phyloP scores from a whole-genome alignment of 1,284 basidiomycete genomes.

The Schizophyllum amplum region DNA sequence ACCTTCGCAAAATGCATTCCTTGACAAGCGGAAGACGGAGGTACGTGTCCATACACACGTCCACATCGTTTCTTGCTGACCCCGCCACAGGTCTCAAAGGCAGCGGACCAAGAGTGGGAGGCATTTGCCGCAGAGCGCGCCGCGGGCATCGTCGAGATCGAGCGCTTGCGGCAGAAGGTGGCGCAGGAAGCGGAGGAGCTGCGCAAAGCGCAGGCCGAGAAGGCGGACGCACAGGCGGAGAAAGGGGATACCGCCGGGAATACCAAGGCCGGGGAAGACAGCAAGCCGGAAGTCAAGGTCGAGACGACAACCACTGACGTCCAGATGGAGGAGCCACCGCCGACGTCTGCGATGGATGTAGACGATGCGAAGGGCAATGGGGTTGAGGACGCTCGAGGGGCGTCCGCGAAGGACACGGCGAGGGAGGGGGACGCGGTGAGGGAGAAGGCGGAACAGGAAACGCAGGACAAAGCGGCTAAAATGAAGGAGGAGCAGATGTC shows the following conservation, averaged over 20 bases:
- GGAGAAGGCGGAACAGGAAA: constrained; percentile 26
- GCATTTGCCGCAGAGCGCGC: constrained; percentile 53
- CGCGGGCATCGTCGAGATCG: constrained; percentile 54
- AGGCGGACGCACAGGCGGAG: too few relatives aligned
- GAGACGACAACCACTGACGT: constrained; percentile 30
- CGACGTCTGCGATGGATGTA: not conserved
- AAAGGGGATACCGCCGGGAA: constrained; percentile 14
- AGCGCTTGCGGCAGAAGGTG: constrained; percentile 50
- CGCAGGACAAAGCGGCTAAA: constrained; percentile 15
- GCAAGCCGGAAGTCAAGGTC: constrained; percentile 36
- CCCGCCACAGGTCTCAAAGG: constrained; percentile 45
- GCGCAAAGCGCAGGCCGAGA: constrained; percentile 28
- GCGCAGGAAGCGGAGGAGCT: constrained; percentile 52
- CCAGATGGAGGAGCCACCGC: not conserved
- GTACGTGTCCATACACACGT: too few relatives aligned
- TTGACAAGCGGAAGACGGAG: constrained; percentile 52
- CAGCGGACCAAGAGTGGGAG: constrained; percentile 60
- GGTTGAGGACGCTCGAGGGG: not conserved
- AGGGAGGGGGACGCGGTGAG: constrained; percentile 22
- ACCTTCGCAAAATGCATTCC: constrained; percentile 62
- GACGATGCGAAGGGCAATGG: too few relatives aligned
- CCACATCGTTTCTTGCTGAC: too few relatives aligned
- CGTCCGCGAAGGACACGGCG: constrained; percentile 11
- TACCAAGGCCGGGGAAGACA: constrained; percentile 5
- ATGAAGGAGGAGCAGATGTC: constrained; percentile 36